A percentile compares a stretch with the other conserved stretches of the same genome.
phyloP scores from a whole-genome alignment of 1,139 yeast genomes.

The Taiozyma sp. region DNA sequence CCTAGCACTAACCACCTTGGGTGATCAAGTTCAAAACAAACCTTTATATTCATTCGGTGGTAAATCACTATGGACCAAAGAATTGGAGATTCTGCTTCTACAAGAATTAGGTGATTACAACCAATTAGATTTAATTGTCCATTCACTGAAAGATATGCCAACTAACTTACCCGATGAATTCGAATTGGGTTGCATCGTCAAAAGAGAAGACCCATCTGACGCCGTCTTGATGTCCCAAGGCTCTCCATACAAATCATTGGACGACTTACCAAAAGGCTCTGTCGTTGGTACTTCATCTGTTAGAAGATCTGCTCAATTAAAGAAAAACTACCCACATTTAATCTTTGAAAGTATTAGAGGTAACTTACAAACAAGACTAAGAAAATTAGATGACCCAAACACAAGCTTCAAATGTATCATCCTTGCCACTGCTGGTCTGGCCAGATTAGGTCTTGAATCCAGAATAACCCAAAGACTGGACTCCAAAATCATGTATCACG shows the following conservation, averaged over 20 bases:
- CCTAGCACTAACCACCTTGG: slow-evolving; percentile 77
- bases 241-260: slow-evolving; percentile 55
- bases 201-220: slow-evolving; percentile 89
- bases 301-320: slow-evolving; percentile 79
- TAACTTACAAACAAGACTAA: slow-evolving; percentile 73
- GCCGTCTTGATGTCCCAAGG: slow-evolving; percentile 78
- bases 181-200: slow-evolving; percentile 79
- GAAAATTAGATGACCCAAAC: slow-evolving; percentile 69
- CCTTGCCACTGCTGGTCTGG: slow-evolving; percentile 88
- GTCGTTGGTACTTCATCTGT: slow-evolving; percentile 93
- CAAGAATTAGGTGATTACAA: slow-evolving; percentile 59
- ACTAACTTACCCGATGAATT: slow-evolving; percentile 87
- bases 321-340: slow-evolving; percentile 51
- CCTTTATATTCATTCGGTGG: slow-evolving; percentile 96
- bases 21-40: slow-evolving; percentile 79
- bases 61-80: slow-evolving; percentile 94
- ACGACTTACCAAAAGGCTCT: slow-evolving; percentile 77
- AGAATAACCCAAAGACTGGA: slow-evolving; percentile 68
- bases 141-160: slow-evolving; percentile 93
- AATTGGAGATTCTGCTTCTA: slow-evolving; percentile 73
- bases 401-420: slow-evolving; percentile 70
- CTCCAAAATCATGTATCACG: slow-evolving; percentile 87
- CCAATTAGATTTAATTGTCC: slow-evolving; percentile 82
- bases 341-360: slow-evolving; percentile 82
- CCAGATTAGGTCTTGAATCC: slow-evolving; percentile 61